Conservation (phyloP, 179 eudicot genomes). For the Dionaea muscipula region DNA sequence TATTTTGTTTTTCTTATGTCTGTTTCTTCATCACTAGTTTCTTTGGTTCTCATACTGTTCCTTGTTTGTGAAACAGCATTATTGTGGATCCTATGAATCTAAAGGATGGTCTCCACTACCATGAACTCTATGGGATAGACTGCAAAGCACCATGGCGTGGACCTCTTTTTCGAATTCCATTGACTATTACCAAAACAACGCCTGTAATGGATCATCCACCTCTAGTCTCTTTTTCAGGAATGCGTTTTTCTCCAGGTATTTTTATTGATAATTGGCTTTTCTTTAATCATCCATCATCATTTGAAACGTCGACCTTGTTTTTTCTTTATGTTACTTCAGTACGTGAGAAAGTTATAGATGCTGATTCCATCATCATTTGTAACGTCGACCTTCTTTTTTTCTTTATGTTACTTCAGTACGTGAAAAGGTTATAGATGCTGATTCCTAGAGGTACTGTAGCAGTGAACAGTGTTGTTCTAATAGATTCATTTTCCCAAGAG, state of each 20-base stretch:
- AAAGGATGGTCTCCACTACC: slow-evolving; percentile 70
- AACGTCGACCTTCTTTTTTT: no score
- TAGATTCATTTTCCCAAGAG: no score
- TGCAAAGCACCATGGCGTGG: slow-evolving; percentile 94
- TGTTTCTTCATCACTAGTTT: neutral
- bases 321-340: no score
- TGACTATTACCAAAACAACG: slow-evolving; percentile 78
- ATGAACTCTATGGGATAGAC: slow-evolving; percentile 72
- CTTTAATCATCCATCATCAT: no score
- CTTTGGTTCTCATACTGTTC: neutral
- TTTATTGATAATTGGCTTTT: neutral
- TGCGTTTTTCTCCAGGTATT: slow-evolving; percentile 79
- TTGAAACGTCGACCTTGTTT: no score
- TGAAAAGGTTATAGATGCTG: no score
- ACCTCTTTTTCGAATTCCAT: slow-evolving; percentile 81
- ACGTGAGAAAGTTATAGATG: no score
- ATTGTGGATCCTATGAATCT: slow-evolving; percentile 89
- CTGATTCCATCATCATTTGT: no score
- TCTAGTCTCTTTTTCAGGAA: slow-evolving; percentile 40
- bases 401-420: no score
- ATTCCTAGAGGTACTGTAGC: no score
- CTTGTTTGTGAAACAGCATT: slow-evolving; percentile 34
- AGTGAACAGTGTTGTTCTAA: no score
- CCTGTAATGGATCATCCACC: slow-evolving; percentile 55
- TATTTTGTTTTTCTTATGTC: neutral